Conservation (phyloP, 2,329 filamentous ascomycete species). For the Xylaria sp. region DNA sequence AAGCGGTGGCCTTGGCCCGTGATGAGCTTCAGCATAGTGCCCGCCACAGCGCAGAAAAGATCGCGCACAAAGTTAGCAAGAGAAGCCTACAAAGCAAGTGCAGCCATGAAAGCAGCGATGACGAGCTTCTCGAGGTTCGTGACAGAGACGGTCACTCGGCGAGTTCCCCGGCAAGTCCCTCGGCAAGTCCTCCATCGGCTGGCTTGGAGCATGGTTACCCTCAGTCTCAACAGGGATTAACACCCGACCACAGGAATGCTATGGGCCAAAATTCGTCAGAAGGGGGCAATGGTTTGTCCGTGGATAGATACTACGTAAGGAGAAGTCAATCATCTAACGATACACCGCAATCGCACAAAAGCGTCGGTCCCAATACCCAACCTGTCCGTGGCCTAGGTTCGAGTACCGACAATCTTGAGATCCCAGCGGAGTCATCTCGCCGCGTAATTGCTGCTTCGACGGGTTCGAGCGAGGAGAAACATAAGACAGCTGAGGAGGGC, state of each 20-base stretch:
- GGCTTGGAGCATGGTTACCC: conserved; percentile 40
- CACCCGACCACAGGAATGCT: conserved; percentile 51
- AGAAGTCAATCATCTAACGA: conserved; percentile 33
- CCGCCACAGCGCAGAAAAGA: conserved; percentile 46
- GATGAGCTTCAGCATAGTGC: conserved; percentile 47
- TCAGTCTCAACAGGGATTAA: conserved; percentile 38
- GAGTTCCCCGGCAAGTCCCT: conserved; percentile 20
- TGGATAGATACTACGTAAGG: conserved; percentile 32
- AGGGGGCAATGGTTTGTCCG: conserved; percentile 44
- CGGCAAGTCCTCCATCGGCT: conserved; percentile 28
- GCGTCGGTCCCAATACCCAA: conserved; percentile 1
- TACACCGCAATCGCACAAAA: conserved; percentile 22
- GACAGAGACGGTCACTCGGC: conserved; percentile 34
- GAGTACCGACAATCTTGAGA: conserved; percentile 32
- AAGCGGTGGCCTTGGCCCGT: conserved; percentile 49
- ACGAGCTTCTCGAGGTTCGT: conserved; percentile 33
- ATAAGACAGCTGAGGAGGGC: not conserved
- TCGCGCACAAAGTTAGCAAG: conserved; percentile 51
- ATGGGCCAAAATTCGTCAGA: conserved; percentile 53
- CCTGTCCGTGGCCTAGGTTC: conserved; percentile 2
- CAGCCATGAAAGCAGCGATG: conserved; percentile 47
- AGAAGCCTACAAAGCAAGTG: conserved; percentile 46
- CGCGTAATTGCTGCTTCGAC: conserved; percentile 17
- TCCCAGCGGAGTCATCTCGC: conserved; percentile 29
- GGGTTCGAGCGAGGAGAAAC: not conserved